These are phyloP conservation scores for Leccinum pellstonianum DNA, from an alignment of 768 basidiomycete genomes.

Conservation along the genomic window DNA sequence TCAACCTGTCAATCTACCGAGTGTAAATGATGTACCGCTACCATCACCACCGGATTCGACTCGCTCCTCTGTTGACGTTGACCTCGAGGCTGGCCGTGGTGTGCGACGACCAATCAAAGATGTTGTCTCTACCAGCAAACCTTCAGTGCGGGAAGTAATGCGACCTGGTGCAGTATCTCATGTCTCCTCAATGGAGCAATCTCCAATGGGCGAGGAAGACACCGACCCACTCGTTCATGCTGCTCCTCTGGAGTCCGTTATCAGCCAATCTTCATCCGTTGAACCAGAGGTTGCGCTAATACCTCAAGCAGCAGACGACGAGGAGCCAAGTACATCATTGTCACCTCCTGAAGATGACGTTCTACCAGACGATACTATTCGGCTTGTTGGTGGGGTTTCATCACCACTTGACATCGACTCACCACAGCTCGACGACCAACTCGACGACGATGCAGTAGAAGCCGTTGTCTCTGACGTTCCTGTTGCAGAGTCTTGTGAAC, in stretches of 20 bases:
- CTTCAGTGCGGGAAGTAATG: constrained; percentile 10
- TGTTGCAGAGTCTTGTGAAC: constrained; percentile 33
- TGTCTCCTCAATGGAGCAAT: constrained; percentile 20
- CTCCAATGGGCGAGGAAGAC: constrained; percentile 31
- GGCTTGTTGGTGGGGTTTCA: constrained; percentile 54
- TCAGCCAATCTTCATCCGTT: constrained; percentile 32
- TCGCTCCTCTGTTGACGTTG: constrained; percentile 35
- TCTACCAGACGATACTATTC: constrained; percentile 46
- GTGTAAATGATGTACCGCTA: constrained; percentile 50
- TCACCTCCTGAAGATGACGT: constrained; percentile 18
- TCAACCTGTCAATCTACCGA: constrained; percentile 67
- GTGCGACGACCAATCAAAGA: constrained; percentile 34
- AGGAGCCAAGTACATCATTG: constrained; percentile 10
- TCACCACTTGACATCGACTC: constrained; percentile 37
- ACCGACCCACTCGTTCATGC: constrained; percentile 53
- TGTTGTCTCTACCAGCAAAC: constrained; percentile 15
- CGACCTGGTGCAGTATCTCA: constrained; percentile 12
- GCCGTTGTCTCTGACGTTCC: constrained; percentile 37
- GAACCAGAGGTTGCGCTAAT: constrained; percentile 9
- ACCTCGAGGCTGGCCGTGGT: constrained; percentile 42
- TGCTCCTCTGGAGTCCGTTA: constrained; percentile 33
- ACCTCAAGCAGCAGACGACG: constrained; percentile 4
- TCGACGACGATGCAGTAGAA: constrained; percentile 35
- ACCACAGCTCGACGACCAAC: constrained; percentile 30
- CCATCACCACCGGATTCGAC: constrained; percentile 47